Base-by-base conservation (phyloP, 2,329 filamentous ascomycete species). In the Penicillium nordicum region DNA sequence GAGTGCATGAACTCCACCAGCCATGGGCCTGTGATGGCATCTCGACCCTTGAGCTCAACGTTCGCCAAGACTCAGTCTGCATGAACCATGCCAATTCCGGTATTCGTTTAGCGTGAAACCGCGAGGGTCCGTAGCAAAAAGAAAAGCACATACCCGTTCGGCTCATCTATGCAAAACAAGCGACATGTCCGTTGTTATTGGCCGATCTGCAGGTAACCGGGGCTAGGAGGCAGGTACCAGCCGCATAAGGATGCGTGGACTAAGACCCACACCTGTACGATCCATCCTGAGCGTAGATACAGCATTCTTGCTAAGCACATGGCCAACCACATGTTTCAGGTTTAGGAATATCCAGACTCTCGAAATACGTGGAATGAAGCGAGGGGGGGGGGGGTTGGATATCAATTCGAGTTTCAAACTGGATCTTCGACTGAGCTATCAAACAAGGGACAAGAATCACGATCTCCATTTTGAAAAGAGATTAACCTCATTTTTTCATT, bases 271-370 rank as follows among this genome's bases (percentile, higher is more conserved):
- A 27, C 48, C 50, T 38, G 50, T 23, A 54, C 49, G 49, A 57
- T 58, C 21, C 21, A 37, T 46, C 56, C 29, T 40, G 25, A 47
- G 21, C 45, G 47, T 51, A 36, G 32, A 55, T 43, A 52, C 47
- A 55, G 42, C 45, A 56, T 56, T 53, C 47, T 37, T 50, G 23
- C 9, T 50, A 37, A 38, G 58, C 63, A 65, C 63, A 64, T 65
- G 63, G 64, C 48, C 30, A 57, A 53, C 59, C 63, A 64, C 61
- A 66, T 66, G 63, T 66, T 59, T 60, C 53, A 62, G 52, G 48
- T 37, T 14, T 44, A 53, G 57, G 46, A 27, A 44, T 53, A 55
- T 43, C 55, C 50, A 40, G 42, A 62, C 59, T 40, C 57, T 42
- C 25, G 46, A 60, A 47, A 59, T 55, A 47, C 57, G 47, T 21